Base-by-base conservation (phyloP, 805 yeast genomes). In the Ogataea philodendri region DNA sequence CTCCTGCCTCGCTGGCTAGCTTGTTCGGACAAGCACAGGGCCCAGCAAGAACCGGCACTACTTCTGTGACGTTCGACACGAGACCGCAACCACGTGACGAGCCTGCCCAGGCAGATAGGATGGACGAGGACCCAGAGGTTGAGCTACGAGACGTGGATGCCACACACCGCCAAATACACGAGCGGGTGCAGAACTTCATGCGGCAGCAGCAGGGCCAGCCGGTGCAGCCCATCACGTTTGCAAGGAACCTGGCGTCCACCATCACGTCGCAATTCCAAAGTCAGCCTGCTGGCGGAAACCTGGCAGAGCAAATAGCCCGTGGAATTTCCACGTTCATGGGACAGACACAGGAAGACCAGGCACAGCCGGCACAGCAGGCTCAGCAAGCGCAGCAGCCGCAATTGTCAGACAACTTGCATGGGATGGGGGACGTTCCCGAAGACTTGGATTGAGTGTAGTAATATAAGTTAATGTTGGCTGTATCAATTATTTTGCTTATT, bases 91-190 rank as follows among this genome's bases (percentile, higher is more conserved):
- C 32, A 29, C 39, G 33, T 29, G 39, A 35, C 22, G 33, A 22
- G 8, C 13, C 18, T 7, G 22, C 10, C 9, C 31, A 20, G 22
- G 22, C 18, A 11, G 39, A 35, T 21, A 15, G 33, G 17, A 37
- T 46, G 48, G 42, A 43, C 23, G 44, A 46, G 32, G 48, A 46
- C 21, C 51, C 46, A 5, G 51, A 42, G 24, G 23, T 32, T 9
- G 50, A 41, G 19, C 31, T 38, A 13, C 21, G 29, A 17, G 42
- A 41, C 22, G 32, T 41, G n/a, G 33, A 30, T 19, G 31, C 45
- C 15, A 32, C 41, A 8, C 42, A 39, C 19, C 39, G 44, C 22
- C 39, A 31, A 22, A 44, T 44, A 23, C 44, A 44, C 37, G 40
- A 44, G 14, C 18, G 42, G 9, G 44, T 42, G 14, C 42, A 42